These are phyloP conservation scores for Trichoderma sp. DNA, from an alignment of 2,329 filamentous ascomycete species.

Conservation along the genomic window DNA sequence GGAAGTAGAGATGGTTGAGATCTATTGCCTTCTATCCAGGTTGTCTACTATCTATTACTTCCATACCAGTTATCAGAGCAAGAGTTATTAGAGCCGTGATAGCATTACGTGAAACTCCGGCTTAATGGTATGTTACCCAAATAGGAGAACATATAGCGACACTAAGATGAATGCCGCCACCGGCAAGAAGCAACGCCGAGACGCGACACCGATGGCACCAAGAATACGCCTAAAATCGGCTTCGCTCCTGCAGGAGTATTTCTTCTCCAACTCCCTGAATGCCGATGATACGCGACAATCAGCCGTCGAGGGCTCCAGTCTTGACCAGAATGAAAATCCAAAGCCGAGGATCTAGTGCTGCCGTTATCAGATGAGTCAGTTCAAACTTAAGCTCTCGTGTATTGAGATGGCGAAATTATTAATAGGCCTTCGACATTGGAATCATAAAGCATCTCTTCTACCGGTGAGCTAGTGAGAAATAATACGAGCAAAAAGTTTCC, in stretches of 20 bases:
- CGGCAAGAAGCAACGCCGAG: conserved; percentile 1
- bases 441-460: neutral
- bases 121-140: neutral
- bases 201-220: neutral
- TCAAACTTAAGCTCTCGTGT: neutral
- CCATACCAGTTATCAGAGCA: neutral
- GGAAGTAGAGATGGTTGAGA: conserved; percentile 37
- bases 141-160: neutral
- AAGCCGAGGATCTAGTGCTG: neutral
- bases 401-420: neutral
- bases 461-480: neutral
- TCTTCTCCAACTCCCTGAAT: neutral
- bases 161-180: conserved; percentile 6
- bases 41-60: neutral
- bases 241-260: neutral
- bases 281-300: neutral
- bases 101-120: neutral
- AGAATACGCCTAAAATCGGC: neutral
- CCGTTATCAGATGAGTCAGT: neutral
- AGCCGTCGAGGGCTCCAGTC: neutral
- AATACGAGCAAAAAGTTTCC: neutral
- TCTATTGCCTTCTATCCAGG: neutral
- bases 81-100: neutral
- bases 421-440: neutral
- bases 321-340: neutral